Conservation (phyloP, 768 basidiomycete genomes). For the Mycena amicta region DNA sequence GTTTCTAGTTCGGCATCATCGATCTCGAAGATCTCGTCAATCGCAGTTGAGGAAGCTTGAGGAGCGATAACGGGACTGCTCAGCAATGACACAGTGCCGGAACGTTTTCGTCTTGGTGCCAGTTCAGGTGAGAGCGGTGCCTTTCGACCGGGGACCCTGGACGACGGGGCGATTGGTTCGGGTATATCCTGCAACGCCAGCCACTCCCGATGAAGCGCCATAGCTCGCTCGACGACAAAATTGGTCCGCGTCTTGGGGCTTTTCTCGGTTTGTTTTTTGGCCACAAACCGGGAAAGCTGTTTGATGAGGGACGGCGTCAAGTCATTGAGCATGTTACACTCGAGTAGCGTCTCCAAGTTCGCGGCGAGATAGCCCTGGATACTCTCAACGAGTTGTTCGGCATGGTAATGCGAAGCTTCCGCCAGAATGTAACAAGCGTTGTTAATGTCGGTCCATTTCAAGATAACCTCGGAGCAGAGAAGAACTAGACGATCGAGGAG, state of each 20-base stretch:
- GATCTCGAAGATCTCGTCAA: slow-evolving; percentile 82
- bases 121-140: slow-evolving; percentile 13
- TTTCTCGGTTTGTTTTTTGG: slow-evolving; percentile 61
- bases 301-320: slow-evolving; percentile 65
- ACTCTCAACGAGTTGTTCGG: slow-evolving; percentile 63
- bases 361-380: slow-evolving; percentile 79
- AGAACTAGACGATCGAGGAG: slow-evolving; percentile 84
- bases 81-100: slow-evolving; percentile 15
- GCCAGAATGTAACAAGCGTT: slow-evolving; percentile 82
- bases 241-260: slow-evolving; percentile 66
- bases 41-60: slow-evolving; percentile 30
- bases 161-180: slow-evolving; percentile 45
- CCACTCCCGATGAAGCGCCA: slow-evolving; percentile 72
- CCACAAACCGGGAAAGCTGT: slow-evolving; percentile 63
- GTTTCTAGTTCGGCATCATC: slow-evolving; percentile 61
- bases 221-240: slow-evolving; percentile 50
- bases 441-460: slow-evolving; percentile 64
- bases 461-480: slow-evolving; percentile 77
- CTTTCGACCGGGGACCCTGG: slow-evolving; percentile 22
- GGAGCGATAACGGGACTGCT: slow-evolving; percentile 23
- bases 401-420: slow-evolving; percentile 82
- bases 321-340: slow-evolving; percentile 78
- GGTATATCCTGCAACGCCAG: slow-evolving; percentile 71
- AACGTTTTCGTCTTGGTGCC: slow-evolving; percentile 14
- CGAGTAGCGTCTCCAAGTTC: slow-evolving; percentile 87